Conservation (phyloP, 306 rosid species). For the Styphnolobium japonicum region DNA sequence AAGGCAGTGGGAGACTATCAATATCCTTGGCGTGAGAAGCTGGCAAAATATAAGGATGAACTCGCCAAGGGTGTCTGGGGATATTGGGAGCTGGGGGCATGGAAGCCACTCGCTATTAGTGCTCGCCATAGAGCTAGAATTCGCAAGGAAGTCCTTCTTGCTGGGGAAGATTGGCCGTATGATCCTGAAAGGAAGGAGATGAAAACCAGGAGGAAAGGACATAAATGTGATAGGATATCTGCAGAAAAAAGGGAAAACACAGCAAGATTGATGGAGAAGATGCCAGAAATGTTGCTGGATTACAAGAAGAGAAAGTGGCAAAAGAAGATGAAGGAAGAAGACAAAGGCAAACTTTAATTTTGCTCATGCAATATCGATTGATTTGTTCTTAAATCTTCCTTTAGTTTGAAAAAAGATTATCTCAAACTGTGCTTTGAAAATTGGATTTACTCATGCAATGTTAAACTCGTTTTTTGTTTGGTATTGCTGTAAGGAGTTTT, state of each 20-base stretch:
- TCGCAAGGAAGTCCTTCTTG: constrained; percentile 76
- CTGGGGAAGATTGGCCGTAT: constrained; percentile 74
- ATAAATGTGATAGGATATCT: constrained; percentile 72
- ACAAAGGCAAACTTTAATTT: constrained; percentile 52
- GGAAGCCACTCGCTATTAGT: constrained; percentile 78
- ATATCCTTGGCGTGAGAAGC: constrained; percentile 78
- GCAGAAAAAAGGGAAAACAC: constrained; percentile 83
- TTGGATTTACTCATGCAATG: not conserved
- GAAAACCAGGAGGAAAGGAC: constrained; percentile 88
- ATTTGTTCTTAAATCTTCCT: not conserved
- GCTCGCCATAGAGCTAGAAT: constrained; percentile 70
- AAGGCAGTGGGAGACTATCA: constrained; percentile 66
- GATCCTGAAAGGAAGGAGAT: constrained; percentile 81
- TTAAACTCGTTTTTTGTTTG: not conserved
- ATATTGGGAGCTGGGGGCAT: constrained; percentile 88
- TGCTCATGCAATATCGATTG: not conserved
- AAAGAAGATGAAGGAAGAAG: constrained; percentile 97
- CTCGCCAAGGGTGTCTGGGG: constrained; percentile 88
- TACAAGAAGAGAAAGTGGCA: constrained; percentile 87
- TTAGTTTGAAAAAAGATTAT: not conserved
- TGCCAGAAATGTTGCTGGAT: constrained; percentile 74
- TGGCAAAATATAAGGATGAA: constrained; percentile 57
- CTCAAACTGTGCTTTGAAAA: not conserved
- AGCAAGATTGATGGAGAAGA: constrained; percentile 76
- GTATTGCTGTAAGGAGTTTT: not conserved